Evolutionary conservation across 2,329 filamentous ascomycete genomes (phyloP), one percentile per base, ranked within the genome.

Genomic region (Aspergillus spinulosporus): DNA sequence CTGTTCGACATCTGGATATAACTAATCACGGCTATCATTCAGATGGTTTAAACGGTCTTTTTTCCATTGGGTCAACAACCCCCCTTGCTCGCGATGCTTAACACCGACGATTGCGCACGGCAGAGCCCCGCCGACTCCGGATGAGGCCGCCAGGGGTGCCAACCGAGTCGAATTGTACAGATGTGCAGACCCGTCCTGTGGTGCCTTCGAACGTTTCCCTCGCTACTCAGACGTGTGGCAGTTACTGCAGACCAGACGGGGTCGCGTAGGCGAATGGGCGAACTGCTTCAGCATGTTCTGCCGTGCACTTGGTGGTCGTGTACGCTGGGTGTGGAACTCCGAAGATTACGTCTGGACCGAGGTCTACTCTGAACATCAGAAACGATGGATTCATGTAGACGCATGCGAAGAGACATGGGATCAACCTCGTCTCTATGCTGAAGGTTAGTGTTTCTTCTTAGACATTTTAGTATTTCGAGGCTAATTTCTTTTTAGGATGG

Each of bases 261-360:
- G 94, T 36, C 87, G 94, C 64, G 88, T 88, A 59, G 94, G 94
- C 59, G 94, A 99, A 78, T 97, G 94, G 92, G 92, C 91, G 64
- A 97, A 97, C 76, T 97, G 92, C 81, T 99, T 99, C 78, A 93
- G 88, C 77, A 97, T 97, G 94, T 83, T 99, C 51, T 97, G 93
- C 79, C 86, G 93, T 58, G 94, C 94, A 4, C 86, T 97, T 11
- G 93, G 93, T 49, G 90, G 89, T 59, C 85, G 93, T 59, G 92
- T 97, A 26, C 86, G 94, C 68, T 99, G 94, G 94, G 89, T 99
- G 8, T 99, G 94, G 94, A 97, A 97, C 66, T 88, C 89, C 31
- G 94, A 97, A 74, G 94, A 97, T 72, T 90, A 97, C 69, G 90
- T 97, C 28, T 99, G 94, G 94, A 96, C 92, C 1, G 94, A 97